Evolutionary conservation across 148 eudicot species (phyloP), one percentile per base, ranked within the genome.

Genomic region (Dianthus caryophyllus): DNA sequence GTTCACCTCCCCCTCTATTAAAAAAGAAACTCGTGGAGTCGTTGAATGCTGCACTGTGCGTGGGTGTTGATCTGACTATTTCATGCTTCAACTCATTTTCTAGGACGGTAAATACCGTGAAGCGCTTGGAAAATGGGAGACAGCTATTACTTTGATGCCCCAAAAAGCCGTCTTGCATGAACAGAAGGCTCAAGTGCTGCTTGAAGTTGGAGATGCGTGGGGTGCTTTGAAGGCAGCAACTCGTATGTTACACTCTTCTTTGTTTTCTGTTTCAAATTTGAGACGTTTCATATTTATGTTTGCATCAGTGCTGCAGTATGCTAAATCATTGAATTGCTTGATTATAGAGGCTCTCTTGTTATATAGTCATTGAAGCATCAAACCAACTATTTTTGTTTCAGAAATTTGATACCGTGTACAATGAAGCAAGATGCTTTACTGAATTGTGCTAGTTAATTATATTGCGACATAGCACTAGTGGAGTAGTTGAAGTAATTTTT

Each of bases 71-170:
- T 64, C 27, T 21, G 61, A 26, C 11, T 65, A 29, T 39, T 33
- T 51, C 1, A 53, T 59, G 51, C 36, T 63, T 75, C 43, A 55
- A 41, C 46, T 68, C 24, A 61, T 38, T 67, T 55, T 75, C 77
- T 76, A 90, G 97, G 90, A 76, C 53, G 91, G 94, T 60, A 85
- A 76, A 75, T 90, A 79, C 66, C 81, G 76, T 33, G 91, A 87
- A 80, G 97, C 97, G 43, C 97, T 90, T 81, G 94, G 85, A 20
- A 90, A 84, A 66, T 90, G 97, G 97, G 96, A 90, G 79, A 71
- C 86, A 67, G 93, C 96, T 46, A 82, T 90, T 49, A 87, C 77
- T 24, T 81, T 90, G 81, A 74, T 66, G 84, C 93, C 96, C 33
- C 80, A 82, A 48, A 80, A 80, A 43, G 88, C 93, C 17, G 60